These are phyloP conservation scores for Flaveria linearis DNA, from an alignment of 129 eudicot genomes.

Conservation along the genomic window DNA sequence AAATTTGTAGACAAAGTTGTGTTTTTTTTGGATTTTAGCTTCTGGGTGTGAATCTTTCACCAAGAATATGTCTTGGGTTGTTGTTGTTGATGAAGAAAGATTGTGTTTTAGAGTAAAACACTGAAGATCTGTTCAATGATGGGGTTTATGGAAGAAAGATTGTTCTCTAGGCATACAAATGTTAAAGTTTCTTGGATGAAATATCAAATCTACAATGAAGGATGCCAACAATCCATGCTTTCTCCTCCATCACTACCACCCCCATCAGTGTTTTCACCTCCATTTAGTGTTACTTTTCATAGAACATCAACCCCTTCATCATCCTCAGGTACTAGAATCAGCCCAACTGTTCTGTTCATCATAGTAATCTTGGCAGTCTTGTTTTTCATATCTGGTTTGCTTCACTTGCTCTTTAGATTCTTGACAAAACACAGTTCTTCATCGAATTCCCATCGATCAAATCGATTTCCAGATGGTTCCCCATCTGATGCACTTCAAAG, in stretches of 20 bases:
- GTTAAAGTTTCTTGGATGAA: slow-evolving; percentile 71
- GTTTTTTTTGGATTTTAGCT: slow-evolving; percentile 36
- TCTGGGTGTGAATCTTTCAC: slow-evolving; percentile 43
- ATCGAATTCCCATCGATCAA: slow-evolving; percentile 45
- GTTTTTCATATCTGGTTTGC: slow-evolving; percentile 86
- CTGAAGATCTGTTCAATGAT: slow-evolving; percentile 44
- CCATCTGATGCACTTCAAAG: slow-evolving; percentile 75
- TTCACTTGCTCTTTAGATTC: slow-evolving; percentile 79
- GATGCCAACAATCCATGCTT: slow-evolving; percentile 39
- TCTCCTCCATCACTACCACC: slow-evolving; percentile 32
- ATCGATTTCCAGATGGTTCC: slow-evolving; percentile 59
- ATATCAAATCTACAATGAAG: slow-evolving; percentile 51
- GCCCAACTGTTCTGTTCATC: slow-evolving; percentile 81
- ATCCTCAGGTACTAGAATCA: slow-evolving; percentile 60
- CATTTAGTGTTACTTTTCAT: slow-evolving; percentile 40
- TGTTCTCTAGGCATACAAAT: slow-evolving; percentile 57
- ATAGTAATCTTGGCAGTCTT: slow-evolving; percentile 80
- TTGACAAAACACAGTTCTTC: slow-evolving; percentile 64
- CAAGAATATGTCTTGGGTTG: slow-evolving; percentile 44
- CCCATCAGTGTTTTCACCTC: slow-evolving; percentile 33
- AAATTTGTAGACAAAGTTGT: slow-evolving; percentile 13
- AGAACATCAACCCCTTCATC: slow-evolving; percentile 48
- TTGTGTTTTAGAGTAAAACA: slow-evolving; percentile 25
- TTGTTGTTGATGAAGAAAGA: slow-evolving; percentile 27
- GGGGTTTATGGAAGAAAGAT: slow-evolving; percentile 42